phyloP scores from a whole-genome alignment of 192 early-diverging fungal genomes.

The Entomortierella lignicola region DNA sequence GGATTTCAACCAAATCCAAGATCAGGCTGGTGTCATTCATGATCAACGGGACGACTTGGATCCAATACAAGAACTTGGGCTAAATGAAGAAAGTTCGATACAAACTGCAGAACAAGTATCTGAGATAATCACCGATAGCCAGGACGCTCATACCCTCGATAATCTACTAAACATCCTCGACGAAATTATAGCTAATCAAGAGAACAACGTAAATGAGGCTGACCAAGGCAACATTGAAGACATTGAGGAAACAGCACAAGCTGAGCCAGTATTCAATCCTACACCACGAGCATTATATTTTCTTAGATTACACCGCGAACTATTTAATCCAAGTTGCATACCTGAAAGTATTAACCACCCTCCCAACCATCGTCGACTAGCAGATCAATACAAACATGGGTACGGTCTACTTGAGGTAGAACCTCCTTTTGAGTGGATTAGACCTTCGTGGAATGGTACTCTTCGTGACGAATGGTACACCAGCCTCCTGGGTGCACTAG shows the following conservation, averaged over 20 bases:
- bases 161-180: too few relatives aligned
- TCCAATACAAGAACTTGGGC: too few relatives aligned
- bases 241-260: slow-evolving; percentile 3
- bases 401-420: slow-evolving; percentile 14
- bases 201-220: neutral
- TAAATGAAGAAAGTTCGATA: too few relatives aligned
- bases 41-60: neutral
- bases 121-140: too few relatives aligned
- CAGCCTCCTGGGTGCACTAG: slow-evolving; percentile 6
- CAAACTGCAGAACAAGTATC: too few relatives aligned
- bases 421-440: slow-evolving; percentile 18
- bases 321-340: slow-evolving; percentile 12
- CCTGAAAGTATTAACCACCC: neutral
- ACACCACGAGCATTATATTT: slow-evolving; percentile 4
- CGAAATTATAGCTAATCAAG: neutral
- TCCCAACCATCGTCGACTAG: neutral
- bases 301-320: neutral
- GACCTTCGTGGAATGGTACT: neutral
- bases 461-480: slow-evolving; percentile 4
- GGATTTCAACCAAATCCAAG: neutral
- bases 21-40: neutral
- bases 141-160: too few relatives aligned
- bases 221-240: neutral
- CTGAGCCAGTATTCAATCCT: slow-evolving; percentile 13
- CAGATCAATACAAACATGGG: neutral